Conservation (phyloP, 1,284 basidiomycete species). For the Austropuccinia psidii region DNA sequence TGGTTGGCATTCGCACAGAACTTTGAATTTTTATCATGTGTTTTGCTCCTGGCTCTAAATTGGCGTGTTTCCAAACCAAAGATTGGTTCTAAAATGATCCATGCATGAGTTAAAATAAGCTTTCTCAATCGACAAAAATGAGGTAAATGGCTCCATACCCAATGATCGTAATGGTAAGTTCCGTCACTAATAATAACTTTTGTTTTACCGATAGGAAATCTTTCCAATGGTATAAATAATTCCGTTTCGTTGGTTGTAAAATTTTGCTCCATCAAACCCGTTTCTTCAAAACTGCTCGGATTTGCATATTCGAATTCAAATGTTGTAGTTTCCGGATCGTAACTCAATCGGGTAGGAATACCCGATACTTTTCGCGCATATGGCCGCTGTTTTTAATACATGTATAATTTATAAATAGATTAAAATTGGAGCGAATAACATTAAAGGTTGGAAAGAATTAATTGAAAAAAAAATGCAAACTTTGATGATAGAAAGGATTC, state of each 20-base stretch:
- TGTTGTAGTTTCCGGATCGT: constrained; percentile 40
- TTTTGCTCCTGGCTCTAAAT: neutral
- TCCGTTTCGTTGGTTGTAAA: constrained; percentile 40
- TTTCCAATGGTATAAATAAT: constrained; percentile 41
- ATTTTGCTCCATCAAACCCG: neutral
- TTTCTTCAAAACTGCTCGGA: neutral
- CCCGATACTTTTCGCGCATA: constrained; percentile 47
- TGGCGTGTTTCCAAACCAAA: constrained; percentile 23
- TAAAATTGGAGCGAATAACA: neutral
- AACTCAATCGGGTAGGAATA: constrained; percentile 41
- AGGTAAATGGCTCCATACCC: neutral
- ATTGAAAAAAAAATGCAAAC: neutral
- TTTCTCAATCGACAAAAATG: no score
- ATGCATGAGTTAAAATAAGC: neutral
- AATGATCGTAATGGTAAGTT: neutral
- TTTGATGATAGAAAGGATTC: constrained; percentile 30
- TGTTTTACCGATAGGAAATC: constrained; percentile 33
- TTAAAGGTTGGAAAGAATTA: neutral
- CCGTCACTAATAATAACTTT: constrained; percentile 28
- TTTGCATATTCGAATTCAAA: constrained; percentile 45
- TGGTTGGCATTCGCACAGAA: neutral
- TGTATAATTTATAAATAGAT: neutral
- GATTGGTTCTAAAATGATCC: neutral
- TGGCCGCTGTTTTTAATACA: constrained; percentile 41
- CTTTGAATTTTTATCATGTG: neutral